These are phyloP conservation scores for Trichocladium antarcticum DNA, from an alignment of 495 filamentous ascomycete genomes.

Conservation along the genomic window DNA sequence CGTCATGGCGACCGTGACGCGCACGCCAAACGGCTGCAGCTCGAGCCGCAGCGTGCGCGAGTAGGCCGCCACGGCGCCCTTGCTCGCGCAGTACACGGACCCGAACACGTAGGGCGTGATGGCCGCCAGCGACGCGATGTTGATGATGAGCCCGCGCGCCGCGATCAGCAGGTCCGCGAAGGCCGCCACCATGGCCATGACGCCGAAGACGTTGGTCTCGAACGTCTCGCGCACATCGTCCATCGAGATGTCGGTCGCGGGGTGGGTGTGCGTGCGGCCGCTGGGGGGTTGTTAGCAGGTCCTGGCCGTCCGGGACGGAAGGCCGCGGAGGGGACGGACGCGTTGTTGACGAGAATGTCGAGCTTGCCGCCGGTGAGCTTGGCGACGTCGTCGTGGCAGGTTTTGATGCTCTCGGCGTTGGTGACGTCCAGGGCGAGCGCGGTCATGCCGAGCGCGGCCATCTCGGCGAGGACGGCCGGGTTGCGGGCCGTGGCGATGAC, in stretches of 20 bases:
- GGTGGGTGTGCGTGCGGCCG: slow-evolving; percentile 42
- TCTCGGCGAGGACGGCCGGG: slow-evolving; percentile 33
- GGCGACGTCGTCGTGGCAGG: slow-evolving; percentile 36
- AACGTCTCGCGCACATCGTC: slow-evolving; percentile 44
- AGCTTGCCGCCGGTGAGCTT: slow-evolving; percentile 45
- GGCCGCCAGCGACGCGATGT: slow-evolving; percentile 42
- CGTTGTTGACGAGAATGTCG: slow-evolving; percentile 60
- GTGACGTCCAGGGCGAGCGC: slow-evolving; percentile 42
- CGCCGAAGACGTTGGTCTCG: slow-evolving; percentile 53
- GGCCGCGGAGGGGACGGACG: slow-evolving; percentile 28
- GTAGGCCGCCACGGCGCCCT: slow-evolving; percentile 41
- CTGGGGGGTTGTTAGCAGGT: slow-evolving; percentile 12
- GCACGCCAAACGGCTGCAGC: slow-evolving; percentile 44
- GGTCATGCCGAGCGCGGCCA: slow-evolving; percentile 38
- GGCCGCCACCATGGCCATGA: slow-evolving; percentile 43
- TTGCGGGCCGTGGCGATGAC: slow-evolving; percentile 46
- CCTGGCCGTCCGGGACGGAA: too few relatives aligned
- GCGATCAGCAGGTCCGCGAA: slow-evolving; percentile 44
- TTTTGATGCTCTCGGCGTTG: slow-evolving; percentile 38
- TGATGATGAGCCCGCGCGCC: slow-evolving; percentile 45
- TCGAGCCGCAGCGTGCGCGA: slow-evolving; percentile 44
- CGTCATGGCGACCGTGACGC: slow-evolving; percentile 43
- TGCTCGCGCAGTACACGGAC: slow-evolving; percentile 42
- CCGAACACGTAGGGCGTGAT: slow-evolving; percentile 38
- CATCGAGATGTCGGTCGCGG: slow-evolving; percentile 42